Conservation (phyloP, 768 basidiomycete genomes). For the Kockovaella imperatae region DNA sequence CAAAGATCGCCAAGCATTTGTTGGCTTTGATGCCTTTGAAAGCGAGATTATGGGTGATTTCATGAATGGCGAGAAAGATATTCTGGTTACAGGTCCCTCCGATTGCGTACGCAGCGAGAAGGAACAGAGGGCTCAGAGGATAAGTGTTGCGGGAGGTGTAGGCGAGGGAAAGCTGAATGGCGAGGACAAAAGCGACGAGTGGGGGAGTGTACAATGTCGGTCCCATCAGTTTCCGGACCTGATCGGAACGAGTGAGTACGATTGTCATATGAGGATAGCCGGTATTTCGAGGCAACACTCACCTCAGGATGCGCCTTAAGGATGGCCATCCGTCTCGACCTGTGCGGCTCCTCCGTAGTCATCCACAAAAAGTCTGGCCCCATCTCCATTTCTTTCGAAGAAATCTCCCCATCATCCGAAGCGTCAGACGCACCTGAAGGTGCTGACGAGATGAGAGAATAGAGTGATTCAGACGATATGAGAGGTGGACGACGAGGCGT, state of each 20-base stretch:
- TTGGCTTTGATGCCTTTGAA: slow-evolving; percentile 75
- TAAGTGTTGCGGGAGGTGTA: slow-evolving; percentile 59
- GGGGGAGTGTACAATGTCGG: slow-evolving; percentile 86
- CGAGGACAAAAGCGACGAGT: slow-evolving; percentile 72
- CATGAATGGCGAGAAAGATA: slow-evolving; percentile 94
- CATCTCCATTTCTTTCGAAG: slow-evolving; percentile 26
- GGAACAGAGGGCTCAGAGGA: slow-evolving; percentile 63
- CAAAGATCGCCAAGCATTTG: slow-evolving; percentile 78
- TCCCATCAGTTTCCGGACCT: slow-evolving; percentile 97
- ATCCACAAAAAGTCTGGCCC: slow-evolving; percentile 89
- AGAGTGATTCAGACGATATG: too few relatives aligned
- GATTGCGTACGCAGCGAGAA: slow-evolving; percentile 69
- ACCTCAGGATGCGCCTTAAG: slow-evolving; percentile 92
- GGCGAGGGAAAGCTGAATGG: slow-evolving; percentile 63
- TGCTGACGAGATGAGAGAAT: too few relatives aligned
- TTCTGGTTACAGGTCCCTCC: slow-evolving; percentile 98
- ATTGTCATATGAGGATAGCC: not conserved
- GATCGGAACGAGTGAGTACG: not conserved
- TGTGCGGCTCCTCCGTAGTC: slow-evolving; percentile 96
- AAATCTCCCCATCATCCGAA: not conserved
- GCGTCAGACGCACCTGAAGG: not conserved
- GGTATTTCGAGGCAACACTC: slow-evolving; percentile 17
- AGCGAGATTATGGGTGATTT: slow-evolving; percentile 95
- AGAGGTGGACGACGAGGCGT: too few relatives aligned
- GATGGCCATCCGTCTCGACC: slow-evolving; percentile 75